Percentiles rank a stretch among this genome's conserved stretches.
These are phyloP conservation scores for Ogataea paraovalis DNA, from an alignment of 805 yeast species.

Conservation along the genomic window DNA sequence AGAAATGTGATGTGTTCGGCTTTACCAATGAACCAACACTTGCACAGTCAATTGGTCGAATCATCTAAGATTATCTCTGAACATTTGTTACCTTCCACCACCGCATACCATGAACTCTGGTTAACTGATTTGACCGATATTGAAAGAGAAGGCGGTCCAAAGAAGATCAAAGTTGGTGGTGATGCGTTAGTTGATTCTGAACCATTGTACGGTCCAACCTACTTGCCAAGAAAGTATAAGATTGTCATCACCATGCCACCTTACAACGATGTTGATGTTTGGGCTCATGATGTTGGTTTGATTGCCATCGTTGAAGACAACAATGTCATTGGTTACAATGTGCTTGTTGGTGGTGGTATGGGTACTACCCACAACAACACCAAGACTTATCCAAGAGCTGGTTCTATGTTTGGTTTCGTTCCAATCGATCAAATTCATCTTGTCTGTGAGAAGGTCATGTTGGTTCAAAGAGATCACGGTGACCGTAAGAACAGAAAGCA, in stretches of 20 bases:
- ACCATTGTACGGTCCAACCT: conserved; percentile 82
- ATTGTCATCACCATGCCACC: conserved; percentile 95
- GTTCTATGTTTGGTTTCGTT: conserved; percentile 79
- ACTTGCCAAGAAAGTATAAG: conserved; percentile 94
- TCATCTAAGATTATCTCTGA: conserved; percentile 68
- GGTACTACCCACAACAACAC: conserved; percentile 96
- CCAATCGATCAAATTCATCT: conserved; percentile 61
- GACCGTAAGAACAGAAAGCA: conserved; percentile 96
- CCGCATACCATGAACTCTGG: conserved; percentile 98
- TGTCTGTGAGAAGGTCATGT: conserved; percentile 88
- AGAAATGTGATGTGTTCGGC: conserved; percentile 94
- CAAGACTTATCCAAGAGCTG: conserved; percentile 95
- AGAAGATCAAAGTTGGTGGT: conserved; percentile 83
- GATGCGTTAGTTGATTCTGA: conserved; percentile 78
- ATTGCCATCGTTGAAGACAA: conserved; percentile 77
- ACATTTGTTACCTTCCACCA: conserved; percentile 81
- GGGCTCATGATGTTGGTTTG: conserved; percentile 91
- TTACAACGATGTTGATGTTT: conserved; percentile 92
- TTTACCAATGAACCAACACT: conserved; percentile 77
- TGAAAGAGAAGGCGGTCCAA: conserved; percentile 66
- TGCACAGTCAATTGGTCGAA: conserved; percentile 70
- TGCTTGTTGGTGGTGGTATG: conserved; percentile 98
- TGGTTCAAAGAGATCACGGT: conserved; percentile 92
- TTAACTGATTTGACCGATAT: conserved; percentile 36
- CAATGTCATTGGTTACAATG: conserved; percentile 74